Evolutionary conservation across 345 rosid species (phyloP), one percentile per base, ranked within the genome.

Genomic region (Eucalyptus guilfoylei): DNA sequence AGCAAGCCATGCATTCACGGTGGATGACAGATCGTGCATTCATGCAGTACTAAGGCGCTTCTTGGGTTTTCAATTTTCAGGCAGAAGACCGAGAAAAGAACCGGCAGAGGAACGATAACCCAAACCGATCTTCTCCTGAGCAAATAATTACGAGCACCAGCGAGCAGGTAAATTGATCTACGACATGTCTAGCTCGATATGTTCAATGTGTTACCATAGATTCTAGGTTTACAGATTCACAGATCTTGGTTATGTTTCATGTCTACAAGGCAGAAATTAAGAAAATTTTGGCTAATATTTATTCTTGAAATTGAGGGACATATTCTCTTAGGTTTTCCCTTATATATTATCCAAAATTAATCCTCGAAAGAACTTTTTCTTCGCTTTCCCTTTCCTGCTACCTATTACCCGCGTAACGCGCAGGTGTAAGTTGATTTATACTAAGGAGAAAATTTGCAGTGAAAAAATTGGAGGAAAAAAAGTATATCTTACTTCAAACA

Each of bases 111-210:
- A 89, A 89, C 42, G 90, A 89, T 49, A 88, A 15, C 49, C 32
- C 13, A 86, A 92, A 88, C 50, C 91, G 91, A 60, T 88, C 92
- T 80, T 91, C 91, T 80, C 89, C 92, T 50, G 88, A 91, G 60
- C 87, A 88, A 28, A 86, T 72, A 52, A 88, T 72, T 34, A 67
- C 85, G 76, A 91, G 89, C 89, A 23, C 49, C 86, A 85, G 37
- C 12, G 88, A 76, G 85, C 85, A 40, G 85, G 85, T 76, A 76
- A 69, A 69, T 34, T 34, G 81, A 34, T 69, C 44, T 34, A 34
- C 24, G 85, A 76, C 16, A 40, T 21, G 28, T 40, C 44, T 76
- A 11, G 15, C 85, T 76, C 5, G 15, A 23, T 76, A 76, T 23
- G 85, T 76, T 40, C 85, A 1, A 40, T 26, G 8, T 40, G 85